Conservation (phyloP, 2,329 filamentous ascomycete species). For the Phialophora verrucosa region DNA sequence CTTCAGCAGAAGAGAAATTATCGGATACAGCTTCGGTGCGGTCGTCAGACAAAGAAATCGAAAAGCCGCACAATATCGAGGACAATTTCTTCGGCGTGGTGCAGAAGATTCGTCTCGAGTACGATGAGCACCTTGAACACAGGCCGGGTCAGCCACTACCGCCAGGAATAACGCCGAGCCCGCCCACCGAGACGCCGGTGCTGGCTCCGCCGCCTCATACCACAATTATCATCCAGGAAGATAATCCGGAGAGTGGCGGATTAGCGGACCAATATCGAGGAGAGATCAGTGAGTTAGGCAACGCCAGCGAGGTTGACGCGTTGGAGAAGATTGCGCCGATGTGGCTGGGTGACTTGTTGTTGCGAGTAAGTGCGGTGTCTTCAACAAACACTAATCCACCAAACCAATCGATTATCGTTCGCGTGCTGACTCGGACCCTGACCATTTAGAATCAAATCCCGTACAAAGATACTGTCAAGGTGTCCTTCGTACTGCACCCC, state of each 20-base stretch:
- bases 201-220: constrained; percentile 56
- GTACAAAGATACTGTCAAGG: constrained; percentile 89
- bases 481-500: constrained; percentile 90
- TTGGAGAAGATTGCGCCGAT: constrained; percentile 86
- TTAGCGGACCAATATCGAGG: constrained; percentile 89
- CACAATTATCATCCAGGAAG: constrained; percentile 69
- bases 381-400: not conserved
- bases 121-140: constrained; percentile 50
- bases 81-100: constrained; percentile 55
- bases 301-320: constrained; percentile 70
- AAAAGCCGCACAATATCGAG: constrained; percentile 52
- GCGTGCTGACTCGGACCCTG: not conserved
- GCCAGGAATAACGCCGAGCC: constrained; percentile 51
- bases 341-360: constrained; percentile 88
- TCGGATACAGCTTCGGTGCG: constrained; percentile 64
- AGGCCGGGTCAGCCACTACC: constrained; percentile 47
- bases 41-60: constrained; percentile 57
- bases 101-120: constrained; percentile 53
- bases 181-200: constrained; percentile 52
- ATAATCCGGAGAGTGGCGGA: constrained; percentile 66
- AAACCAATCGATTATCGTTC: not conserved
- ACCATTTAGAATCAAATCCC: constrained; percentile 73
- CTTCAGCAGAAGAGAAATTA: constrained; percentile 70
- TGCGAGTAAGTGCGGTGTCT: constrained; percentile 60
- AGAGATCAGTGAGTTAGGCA: constrained; percentile 75